Evolutionary conservation across 805 yeast species (phyloP).

Genomic region (Teunomyces atbi): DNA sequence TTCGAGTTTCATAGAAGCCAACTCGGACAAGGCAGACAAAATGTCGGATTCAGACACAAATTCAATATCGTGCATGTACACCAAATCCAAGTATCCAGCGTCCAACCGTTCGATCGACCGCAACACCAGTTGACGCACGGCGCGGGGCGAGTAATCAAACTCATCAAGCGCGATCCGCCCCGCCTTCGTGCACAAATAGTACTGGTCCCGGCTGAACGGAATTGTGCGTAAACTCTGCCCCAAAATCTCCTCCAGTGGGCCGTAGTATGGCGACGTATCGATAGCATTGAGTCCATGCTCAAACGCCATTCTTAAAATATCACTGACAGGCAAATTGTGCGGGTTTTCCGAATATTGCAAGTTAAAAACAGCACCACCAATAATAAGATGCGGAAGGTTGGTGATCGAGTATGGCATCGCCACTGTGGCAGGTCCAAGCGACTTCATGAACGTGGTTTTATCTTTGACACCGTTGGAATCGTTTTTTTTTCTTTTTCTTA

Average conservation of each 20-base stretch:
- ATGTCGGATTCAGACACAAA: slow-evolving; percentile 60
- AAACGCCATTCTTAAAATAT: slow-evolving; percentile 61
- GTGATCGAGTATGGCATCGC: slow-evolving; percentile 22
- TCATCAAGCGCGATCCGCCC: slow-evolving; percentile 69
- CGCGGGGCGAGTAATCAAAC: slow-evolving; percentile 68
- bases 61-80: slow-evolving; percentile 88
- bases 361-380: slow-evolving; percentile 91
- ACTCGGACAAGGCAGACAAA: slow-evolving; percentile 59
- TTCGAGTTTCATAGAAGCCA: slow-evolving; percentile 57
- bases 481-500: neutral
- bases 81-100: slow-evolving; percentile 72
- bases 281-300: slow-evolving; percentile 68
- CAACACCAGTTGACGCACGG: slow-evolving; percentile 59
- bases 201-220: slow-evolving; percentile 53
- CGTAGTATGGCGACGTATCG: slow-evolving; percentile 93
- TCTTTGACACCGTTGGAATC: no score
- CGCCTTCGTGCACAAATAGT: slow-evolving; percentile 79
- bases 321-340: slow-evolving; percentile 51
- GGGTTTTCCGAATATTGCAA: slow-evolving; percentile 77
- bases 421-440: slow-evolving; percentile 20
- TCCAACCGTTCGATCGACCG: slow-evolving; percentile 67
- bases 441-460: slow-evolving; percentile 1
- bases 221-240: slow-evolving; percentile 58
- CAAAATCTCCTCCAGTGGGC: slow-evolving; percentile 74
- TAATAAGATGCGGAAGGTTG: slow-evolving; percentile 56